These are phyloP conservation scores for Umbelopsis sp. DNA, from an alignment of 192 early-diverging fungal species.

Conservation along the genomic window DNA sequence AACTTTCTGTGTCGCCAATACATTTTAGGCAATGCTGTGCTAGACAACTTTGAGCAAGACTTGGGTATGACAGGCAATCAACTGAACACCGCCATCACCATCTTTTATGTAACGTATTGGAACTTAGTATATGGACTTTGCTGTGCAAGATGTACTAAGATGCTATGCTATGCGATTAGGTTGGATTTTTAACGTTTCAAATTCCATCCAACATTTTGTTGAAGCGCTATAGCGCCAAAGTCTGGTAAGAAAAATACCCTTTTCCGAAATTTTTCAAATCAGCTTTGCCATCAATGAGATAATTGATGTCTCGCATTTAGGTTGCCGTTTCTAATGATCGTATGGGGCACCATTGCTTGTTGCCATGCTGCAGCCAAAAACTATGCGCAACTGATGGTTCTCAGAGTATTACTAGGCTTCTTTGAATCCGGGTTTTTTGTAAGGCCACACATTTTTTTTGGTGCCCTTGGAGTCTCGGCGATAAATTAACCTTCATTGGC, in stretches of 20 bases:
- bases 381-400: constrained; percentile 27
- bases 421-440: constrained; percentile 41
- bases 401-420: constrained; percentile 36
- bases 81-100: constrained; percentile 36
- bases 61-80: constrained; percentile 34
- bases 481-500: background rate
- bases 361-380: constrained; percentile 30
- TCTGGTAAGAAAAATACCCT: constrained; percentile 23
- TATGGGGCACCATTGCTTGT: constrained; percentile 36
- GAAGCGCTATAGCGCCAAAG: constrained; percentile 31
- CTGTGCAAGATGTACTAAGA: background rate
- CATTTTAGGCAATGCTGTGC: constrained; percentile 34
- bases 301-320: background rate
- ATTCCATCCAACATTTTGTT: constrained; percentile 38
- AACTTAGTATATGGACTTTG: background rate
- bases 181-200: constrained; percentile 38
- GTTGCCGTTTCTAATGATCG: constrained; percentile 33
- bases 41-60: constrained; percentile 41
- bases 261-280: background rate
- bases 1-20: too few relatives aligned
- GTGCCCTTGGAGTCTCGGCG: background rate
- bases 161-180: background rate
- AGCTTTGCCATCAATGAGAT: background rate
- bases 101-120: constrained; percentile 28
- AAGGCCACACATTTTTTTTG: background rate